These are phyloP conservation scores for Hymenoscyphus salicellus DNA, from an alignment of 2,329 filamentous ascomycete species.

Conservation along the genomic window DNA sequence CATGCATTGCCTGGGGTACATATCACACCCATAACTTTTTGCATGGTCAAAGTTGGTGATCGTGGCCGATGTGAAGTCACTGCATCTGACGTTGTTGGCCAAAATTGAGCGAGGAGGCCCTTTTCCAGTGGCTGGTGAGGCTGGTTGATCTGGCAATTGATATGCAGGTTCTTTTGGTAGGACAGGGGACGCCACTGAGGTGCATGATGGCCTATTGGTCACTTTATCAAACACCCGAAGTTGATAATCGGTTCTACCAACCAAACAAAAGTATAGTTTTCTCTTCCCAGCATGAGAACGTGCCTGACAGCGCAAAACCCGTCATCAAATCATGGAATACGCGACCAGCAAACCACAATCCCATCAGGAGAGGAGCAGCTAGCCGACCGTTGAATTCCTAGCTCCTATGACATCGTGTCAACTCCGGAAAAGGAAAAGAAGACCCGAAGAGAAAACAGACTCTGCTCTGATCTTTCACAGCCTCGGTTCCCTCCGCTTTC, in stretches of 20 bases:
- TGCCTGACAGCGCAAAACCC: background rate
- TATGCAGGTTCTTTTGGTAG: background rate
- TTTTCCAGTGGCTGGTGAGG: slow-evolving; percentile 13
- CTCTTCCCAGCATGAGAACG: background rate
- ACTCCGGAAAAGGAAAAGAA: background rate
- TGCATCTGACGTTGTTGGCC: slow-evolving; percentile 13
- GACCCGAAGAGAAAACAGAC: background rate
- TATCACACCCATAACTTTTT: background rate
- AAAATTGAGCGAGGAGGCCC: background rate
- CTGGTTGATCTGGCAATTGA: slow-evolving; percentile 22
- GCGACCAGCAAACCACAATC: background rate
- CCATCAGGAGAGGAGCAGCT: background rate
- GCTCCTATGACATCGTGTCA: slow-evolving; percentile 1
- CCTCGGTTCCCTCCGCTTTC: background rate
- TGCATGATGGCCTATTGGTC: background rate
- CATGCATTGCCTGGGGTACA: background rate
- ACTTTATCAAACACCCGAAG: background rate
- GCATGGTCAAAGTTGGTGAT: slow-evolving; percentile 6
- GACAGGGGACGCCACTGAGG: background rate
- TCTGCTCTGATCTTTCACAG: background rate
- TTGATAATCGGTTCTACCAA: background rate
- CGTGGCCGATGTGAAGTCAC: slow-evolving; percentile 4
- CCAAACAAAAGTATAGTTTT: background rate
- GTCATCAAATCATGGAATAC: background rate
- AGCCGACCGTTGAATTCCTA: background rate